Conservation (phyloP, 2,329 filamentous ascomycete species). For the Neopestalotiopsis clavispora region DNA sequence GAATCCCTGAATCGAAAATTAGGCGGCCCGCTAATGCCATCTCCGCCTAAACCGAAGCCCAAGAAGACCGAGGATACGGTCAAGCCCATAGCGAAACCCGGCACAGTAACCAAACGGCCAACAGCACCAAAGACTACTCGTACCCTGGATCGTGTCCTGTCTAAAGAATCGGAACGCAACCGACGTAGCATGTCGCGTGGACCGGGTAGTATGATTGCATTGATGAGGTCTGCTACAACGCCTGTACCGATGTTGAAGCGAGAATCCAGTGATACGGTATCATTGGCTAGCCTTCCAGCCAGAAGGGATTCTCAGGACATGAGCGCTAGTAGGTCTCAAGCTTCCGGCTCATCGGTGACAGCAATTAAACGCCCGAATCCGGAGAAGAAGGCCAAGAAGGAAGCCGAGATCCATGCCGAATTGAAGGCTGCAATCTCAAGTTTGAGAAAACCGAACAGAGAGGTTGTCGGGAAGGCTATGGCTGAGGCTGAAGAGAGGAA, state of each 20-base stretch:
- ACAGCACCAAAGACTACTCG: slow-evolving; percentile 46
- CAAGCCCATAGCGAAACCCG: slow-evolving; percentile 55
- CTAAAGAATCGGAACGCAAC: slow-evolving; percentile 56
- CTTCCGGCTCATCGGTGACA: slow-evolving; percentile 41
- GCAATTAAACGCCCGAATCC: slow-evolving; percentile 54
- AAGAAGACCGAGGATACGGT: slow-evolving; percentile 48
- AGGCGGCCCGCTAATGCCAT: slow-evolving; percentile 70
- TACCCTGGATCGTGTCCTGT: slow-evolving; percentile 67
- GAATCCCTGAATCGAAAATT: slow-evolving; percentile 75
- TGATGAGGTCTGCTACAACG: slow-evolving; percentile 72
- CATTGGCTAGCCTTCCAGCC: slow-evolving; percentile 49
- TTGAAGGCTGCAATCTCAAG: slow-evolving; percentile 75
- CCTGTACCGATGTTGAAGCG: slow-evolving; percentile 68
- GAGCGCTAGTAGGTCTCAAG: slow-evolving; percentile 56
- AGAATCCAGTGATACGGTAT: slow-evolving; percentile 66
- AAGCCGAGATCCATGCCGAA: slow-evolving; percentile 71
- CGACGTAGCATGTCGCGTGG: slow-evolving; percentile 61
- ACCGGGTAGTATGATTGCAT: slow-evolving; percentile 62
- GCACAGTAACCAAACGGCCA: slow-evolving; percentile 55
- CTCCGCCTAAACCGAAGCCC: slow-evolving; percentile 56
- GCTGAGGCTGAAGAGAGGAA: slow-evolving; percentile 71
- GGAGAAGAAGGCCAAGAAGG: slow-evolving; percentile 66
- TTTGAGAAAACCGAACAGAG: slow-evolving; percentile 77
- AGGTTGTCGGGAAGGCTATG: slow-evolving; percentile 69
- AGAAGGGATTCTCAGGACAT: slow-evolving; percentile 31